Percentiles rank a stretch among this genome's conserved stretches.
phyloP scores from a whole-genome alignment of 352 stramenopile species.

The Pythium coloratum region DNA sequence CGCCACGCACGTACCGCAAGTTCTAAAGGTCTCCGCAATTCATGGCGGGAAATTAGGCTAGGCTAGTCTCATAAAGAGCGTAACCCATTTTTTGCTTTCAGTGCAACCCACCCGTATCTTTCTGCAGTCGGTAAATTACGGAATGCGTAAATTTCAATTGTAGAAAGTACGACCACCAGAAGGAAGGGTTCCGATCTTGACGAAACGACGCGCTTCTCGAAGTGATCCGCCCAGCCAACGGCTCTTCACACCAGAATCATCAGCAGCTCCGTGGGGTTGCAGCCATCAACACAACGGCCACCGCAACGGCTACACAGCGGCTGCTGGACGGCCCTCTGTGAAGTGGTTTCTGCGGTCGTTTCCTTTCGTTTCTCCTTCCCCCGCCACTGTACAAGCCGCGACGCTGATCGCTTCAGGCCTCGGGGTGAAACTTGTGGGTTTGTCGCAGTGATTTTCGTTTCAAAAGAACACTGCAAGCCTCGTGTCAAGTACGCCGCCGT shows the following conservation, averaged over 20 bases:
- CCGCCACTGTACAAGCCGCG: too few species aligned
- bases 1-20: slow-evolving; percentile 52
- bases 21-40: slow-evolving; percentile 37
- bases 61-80: background rate
- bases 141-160: background rate
- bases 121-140: background rate
- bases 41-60: background rate
- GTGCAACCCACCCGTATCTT: background rate
- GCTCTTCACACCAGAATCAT: background rate
- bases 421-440: too few species aligned
- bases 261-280: background rate
- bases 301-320: background rate
- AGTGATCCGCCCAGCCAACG: background rate
- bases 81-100: background rate
- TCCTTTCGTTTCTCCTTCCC: slow-evolving; percentile 3
- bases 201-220: slow-evolving; percentile 1
- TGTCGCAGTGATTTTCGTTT: background rate
- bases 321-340: background rate
- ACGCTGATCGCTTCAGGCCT: too few species aligned
- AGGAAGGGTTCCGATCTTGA: background rate
- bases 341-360: background rate
- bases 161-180: background rate
- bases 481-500: background rate
- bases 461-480: background rate
- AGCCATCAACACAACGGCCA: background rate